Base-by-base conservation (phyloP, 106 monocot genomes). In the Dactylorhiza incarnata region DNA sequence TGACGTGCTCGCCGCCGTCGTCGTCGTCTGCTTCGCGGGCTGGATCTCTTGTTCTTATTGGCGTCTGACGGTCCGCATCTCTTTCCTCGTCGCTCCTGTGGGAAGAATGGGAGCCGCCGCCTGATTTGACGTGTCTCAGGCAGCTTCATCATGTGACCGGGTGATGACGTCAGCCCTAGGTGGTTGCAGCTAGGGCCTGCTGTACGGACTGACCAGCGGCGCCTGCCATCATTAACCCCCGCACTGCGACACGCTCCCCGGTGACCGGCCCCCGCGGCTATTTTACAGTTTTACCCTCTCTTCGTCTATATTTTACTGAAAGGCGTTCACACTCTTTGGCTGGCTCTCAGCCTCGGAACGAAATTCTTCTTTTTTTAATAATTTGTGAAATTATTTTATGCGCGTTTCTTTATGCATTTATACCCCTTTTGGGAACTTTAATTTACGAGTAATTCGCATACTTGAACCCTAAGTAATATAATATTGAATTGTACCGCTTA, bases 81-180 rank as follows among this genome's bases (percentile, higher is more conserved):
- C 45, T 16, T 69, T 17, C 19, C 17, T 15, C n/a, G 59, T 15
- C 59, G 59, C 3, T 10, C 2, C 15, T 15, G 19, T 3, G 45
- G n/a, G 45, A 46, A 5, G 69, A 15, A 19, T 15, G 15, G 23
- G 23, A 48, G 75, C 49, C 77, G 77, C 77, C 77, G 77, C 77
- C 66, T 67, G 77, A 77, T 67, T 67, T 49, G 77, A 77, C 77
- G 77, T 68, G 77, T 77, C 68, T 48, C 77, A 65, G 67, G 65
- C 14, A 67, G 16, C 9, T 9, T 22, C 61, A 24, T 61, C 61
- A 61, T 61, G 61, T 65, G 65, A 26, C 26, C 65, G 68, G 63
- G 77, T 66, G 26, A 15, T 67, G 66, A 77, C 67, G 29, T 66
- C 65, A 77, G 77, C 77, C 77, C 77, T 77, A 77, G 10, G 45